Evolutionary conservation across 192 early-diverging fungal species (phyloP).

Genomic region (Cladochytrium replicatum): DNA sequence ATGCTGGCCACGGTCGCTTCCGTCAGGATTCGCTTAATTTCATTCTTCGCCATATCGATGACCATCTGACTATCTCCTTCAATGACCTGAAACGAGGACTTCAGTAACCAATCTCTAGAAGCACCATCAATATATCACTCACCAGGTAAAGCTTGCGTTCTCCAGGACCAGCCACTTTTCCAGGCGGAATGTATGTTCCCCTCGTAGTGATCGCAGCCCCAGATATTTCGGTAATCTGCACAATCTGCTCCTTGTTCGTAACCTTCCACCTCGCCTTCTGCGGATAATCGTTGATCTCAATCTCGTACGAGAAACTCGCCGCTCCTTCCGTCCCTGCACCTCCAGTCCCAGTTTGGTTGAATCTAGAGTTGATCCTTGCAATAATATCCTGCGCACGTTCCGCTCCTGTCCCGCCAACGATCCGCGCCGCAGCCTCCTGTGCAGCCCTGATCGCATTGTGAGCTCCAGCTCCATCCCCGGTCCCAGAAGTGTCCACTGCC

Average conservation of each 20-base stretch:
- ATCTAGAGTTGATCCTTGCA: slow-evolving; percentile 44
- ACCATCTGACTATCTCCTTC: slow-evolving; percentile 84
- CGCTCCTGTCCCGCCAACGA: slow-evolving; percentile 38
- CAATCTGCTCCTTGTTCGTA: slow-evolving; percentile 91
- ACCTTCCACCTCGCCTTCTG: slow-evolving; percentile 92
- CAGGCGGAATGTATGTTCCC: slow-evolving; percentile 78
- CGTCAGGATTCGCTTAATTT: slow-evolving; percentile 83
- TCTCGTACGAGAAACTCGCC: slow-evolving; percentile 57
- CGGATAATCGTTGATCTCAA: slow-evolving; percentile 97
- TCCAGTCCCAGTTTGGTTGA: slow-evolving; percentile 20
- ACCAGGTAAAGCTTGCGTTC: slow-evolving; percentile 88
- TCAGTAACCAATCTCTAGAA: slow-evolving; percentile 1
- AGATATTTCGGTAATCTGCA: slow-evolving; percentile 82
- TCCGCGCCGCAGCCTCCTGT: slow-evolving; percentile 44
- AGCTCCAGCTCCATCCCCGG: slow-evolving; percentile 27
- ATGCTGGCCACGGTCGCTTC: slow-evolving; percentile 65
- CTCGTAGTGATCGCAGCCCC: slow-evolving; percentile 94
- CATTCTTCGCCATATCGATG: slow-evolving; percentile 84
- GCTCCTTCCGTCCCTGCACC: slow-evolving; percentile 1
- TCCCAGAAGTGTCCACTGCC: slow-evolving; percentile 25
- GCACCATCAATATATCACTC: slow-evolving; percentile 9
- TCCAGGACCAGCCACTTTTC: slow-evolving; percentile 64
- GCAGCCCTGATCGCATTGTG: slow-evolving; percentile 38
- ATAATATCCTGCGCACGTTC: slow-evolving; percentile 47
- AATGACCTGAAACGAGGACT: slow-evolving; percentile 48